These are phyloP conservation scores for Limnanthes douglasii DNA, from an alignment of 345 rosid species.

Conservation along the genomic window DNA sequence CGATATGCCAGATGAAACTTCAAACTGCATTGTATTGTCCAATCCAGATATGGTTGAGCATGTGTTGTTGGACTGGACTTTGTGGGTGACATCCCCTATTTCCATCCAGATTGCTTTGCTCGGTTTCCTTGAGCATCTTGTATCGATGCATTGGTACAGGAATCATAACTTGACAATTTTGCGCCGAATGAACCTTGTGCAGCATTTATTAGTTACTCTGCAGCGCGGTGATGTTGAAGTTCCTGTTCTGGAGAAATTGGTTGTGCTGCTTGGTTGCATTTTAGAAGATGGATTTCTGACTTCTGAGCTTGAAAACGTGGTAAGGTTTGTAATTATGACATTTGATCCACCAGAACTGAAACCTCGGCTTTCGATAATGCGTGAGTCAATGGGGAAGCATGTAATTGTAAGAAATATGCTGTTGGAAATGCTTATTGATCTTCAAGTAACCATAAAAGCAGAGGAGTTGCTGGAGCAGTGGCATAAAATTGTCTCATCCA, in stretches of 20 bases:
- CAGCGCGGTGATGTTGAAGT: conserved; percentile 99
- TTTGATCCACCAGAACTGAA: conserved; percentile 91
- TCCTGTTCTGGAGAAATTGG: conserved; percentile 92
- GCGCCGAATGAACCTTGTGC: conserved; percentile 90
- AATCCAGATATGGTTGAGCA: conserved; percentile 99
- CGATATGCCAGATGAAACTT: conserved; percentile 70
- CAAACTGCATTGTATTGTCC: conserved; percentile 94
- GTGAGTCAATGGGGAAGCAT: conserved; percentile 95
- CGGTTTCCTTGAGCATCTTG: conserved; percentile 94
- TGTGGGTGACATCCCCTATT: conserved; percentile 92
- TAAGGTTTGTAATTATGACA: conserved; percentile 93
- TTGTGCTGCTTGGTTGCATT: conserved; percentile 93
- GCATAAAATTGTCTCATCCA: conserved; percentile 98
- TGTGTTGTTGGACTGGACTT: conserved; percentile 97
- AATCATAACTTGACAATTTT: conserved; percentile 93
- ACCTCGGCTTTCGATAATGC: conserved; percentile 46
- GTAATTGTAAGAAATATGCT: conserved; percentile 98
- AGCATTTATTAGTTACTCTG: conserved; percentile 86
- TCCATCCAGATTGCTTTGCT: conserved; percentile 87
- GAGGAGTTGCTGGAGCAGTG: conserved; percentile 96
- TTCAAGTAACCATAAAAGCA: conserved; percentile 88
- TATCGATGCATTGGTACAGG: conserved; percentile 99
- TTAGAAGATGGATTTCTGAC: conserved; percentile 94
- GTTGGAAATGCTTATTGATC: conserved; percentile 97
- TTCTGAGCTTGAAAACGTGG: conserved; percentile 94